Percentiles rank a stretch among this genome's conserved stretches.
Conservation (phyloP, 345 rosid genomes). For the Boechera divaricarpa region DNA sequence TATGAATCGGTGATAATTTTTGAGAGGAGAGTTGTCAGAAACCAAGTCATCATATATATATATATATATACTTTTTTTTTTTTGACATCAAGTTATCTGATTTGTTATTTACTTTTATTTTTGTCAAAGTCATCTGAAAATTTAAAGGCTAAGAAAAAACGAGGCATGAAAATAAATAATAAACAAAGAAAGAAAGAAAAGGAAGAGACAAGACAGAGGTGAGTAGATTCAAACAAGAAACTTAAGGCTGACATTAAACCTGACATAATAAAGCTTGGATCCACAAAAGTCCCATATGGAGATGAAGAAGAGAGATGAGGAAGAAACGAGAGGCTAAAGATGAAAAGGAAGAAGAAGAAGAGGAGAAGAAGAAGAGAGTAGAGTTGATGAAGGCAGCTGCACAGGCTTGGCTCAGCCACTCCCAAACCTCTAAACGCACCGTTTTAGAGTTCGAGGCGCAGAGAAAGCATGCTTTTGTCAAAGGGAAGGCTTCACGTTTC, state of each 20-base stretch:
- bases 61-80: no score
- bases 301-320: slow-evolving; percentile 26
- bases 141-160: slow-evolving; percentile 25
- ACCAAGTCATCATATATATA: background rate
- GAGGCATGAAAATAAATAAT: slow-evolving; percentile 19
- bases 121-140: slow-evolving; percentile 10
- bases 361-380: slow-evolving; percentile 39
- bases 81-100: background rate
- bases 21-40: background rate
- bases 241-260: slow-evolving; percentile 41
- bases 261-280: slow-evolving; percentile 16
- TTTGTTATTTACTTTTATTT: background rate
- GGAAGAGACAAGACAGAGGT: slow-evolving; percentile 14
- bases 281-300: slow-evolving; percentile 6
- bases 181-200: background rate
- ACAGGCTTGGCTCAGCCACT: slow-evolving; percentile 80
- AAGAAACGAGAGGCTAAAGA: slow-evolving; percentile 54
- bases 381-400: slow-evolving; percentile 89
- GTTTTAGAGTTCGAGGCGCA: slow-evolving; percentile 62
- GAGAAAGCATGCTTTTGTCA: slow-evolving; percentile 49
- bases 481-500: slow-evolving; percentile 69
- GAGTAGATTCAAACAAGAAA: slow-evolving; percentile 39
- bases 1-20: no score
- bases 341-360: slow-evolving; percentile 42
- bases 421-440: slow-evolving; percentile 49